Conservation (phyloP, 2,329 filamentous ascomycete species). For the Chalaropsis thielavioides region DNA sequence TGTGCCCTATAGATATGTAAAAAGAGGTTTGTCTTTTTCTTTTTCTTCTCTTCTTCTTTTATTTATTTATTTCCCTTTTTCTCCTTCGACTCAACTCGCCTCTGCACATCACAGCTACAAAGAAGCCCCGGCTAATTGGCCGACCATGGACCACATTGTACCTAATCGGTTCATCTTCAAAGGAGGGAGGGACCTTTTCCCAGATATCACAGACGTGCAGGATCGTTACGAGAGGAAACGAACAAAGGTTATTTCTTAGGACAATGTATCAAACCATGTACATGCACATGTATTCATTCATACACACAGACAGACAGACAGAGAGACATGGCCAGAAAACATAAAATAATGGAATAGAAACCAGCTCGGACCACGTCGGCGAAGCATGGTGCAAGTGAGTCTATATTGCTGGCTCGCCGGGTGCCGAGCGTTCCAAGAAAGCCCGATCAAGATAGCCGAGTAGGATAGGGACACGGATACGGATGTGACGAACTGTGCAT, state of each 20-base stretch:
- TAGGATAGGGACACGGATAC: background rate
- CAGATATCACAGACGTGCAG: too few relatives aligned
- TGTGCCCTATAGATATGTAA: too few relatives aligned
- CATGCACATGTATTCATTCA: background rate
- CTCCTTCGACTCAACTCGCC: background rate
- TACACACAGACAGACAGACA: background rate
- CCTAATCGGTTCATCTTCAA: background rate
- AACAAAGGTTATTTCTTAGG: background rate
- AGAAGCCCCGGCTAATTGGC: slow-evolving; percentile 1
- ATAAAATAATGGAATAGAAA: too few relatives aligned
- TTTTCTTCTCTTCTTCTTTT: background rate
- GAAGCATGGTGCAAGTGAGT: too few relatives aligned
- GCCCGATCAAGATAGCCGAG: background rate
- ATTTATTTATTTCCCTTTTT: background rate
- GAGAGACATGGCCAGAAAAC: background rate
- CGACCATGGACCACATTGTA: background rate
- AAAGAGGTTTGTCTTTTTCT: background rate
- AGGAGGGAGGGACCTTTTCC: background rate
- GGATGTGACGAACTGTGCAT: background rate
- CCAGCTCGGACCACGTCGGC: too few relatives aligned
- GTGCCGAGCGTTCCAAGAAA: background rate
- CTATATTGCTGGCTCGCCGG: background rate
- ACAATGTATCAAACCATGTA: too few relatives aligned
- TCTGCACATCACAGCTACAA: background rate
- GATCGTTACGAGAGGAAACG: background rate